Percentiles rank a stretch among this genome's conserved stretches.
phyloP scores from a whole-genome alignment of 805 yeast genomes.

The Suhomyces sp. region DNA sequence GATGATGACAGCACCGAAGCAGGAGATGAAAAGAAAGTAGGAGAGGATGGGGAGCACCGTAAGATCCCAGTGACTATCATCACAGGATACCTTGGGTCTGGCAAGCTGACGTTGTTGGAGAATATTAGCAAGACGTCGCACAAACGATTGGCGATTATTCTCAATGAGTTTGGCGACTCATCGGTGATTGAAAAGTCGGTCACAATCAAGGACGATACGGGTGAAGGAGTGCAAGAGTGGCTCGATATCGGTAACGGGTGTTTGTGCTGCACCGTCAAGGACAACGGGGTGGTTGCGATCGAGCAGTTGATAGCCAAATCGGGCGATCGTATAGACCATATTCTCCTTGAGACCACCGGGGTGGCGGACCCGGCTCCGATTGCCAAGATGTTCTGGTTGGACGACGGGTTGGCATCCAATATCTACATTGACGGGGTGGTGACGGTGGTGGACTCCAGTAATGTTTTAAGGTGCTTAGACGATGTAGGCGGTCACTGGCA shows the following conservation, averaged over 20 bases:
- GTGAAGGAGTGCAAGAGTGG: conserved; percentile 79
- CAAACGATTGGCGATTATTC: conserved; percentile 78
- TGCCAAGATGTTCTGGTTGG: conserved; percentile 97
- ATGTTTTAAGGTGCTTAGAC: conserved; percentile 61
- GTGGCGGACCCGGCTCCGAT: conserved; percentile 98
- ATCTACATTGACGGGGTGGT: conserved; percentile 90
- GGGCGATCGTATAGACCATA: conserved; percentile 78
- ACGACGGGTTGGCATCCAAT: conserved; percentile 78
- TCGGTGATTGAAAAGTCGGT: conserved; percentile 85
- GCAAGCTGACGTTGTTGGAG: conserved; percentile 84
- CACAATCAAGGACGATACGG: conserved; percentile 55
- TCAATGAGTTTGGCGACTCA: conserved; percentile 91
- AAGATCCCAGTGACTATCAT: conserved; percentile 89
- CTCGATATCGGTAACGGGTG: conserved; percentile 95
- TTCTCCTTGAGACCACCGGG: conserved; percentile 92
- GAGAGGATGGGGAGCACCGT: background rate
- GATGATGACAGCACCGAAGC: too few relatives aligned
- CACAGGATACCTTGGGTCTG: conserved; percentile 94
- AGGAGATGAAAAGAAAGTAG: background rate
- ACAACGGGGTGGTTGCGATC: conserved; percentile 90
- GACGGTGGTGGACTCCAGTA: conserved; percentile 76
- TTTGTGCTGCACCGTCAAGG: conserved; percentile 93
- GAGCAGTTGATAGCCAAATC: conserved; percentile 76
- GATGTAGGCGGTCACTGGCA: conserved; percentile 77
- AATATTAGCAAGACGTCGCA: conserved; percentile 67